Percentiles rank a stretch among this genome's conserved stretches.
phyloP scores from a whole-genome alignment of 208 protist genomes.

The Leishmania gerbilli region DNA sequence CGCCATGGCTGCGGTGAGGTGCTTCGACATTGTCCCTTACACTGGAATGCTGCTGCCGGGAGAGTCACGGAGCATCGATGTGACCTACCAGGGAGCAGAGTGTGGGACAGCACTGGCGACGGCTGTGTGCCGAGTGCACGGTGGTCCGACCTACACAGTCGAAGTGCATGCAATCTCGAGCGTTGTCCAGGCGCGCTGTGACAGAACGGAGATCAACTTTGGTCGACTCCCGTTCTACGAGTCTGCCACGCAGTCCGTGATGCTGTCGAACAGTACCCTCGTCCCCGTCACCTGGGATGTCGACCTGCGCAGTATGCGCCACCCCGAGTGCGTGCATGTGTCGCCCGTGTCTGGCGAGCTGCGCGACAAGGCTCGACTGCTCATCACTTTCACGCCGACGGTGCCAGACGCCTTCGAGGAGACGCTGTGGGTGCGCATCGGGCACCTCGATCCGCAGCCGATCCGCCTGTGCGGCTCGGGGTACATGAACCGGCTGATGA shows the following conservation, averaged over 20 bases:
- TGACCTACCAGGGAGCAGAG: slow-evolving; percentile 76
- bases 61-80: slow-evolving; percentile 74
- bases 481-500: slow-evolving; percentile 59
- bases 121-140: slow-evolving; percentile 90
- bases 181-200: slow-evolving; percentile 83
- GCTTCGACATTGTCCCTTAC: slow-evolving; percentile 96
- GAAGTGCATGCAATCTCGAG: slow-evolving; percentile 74
- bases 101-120: slow-evolving; percentile 28
- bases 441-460: slow-evolving; percentile 92
- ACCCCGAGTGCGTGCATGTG: slow-evolving; percentile 67
- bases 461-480: slow-evolving; percentile 82
- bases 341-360: slow-evolving; percentile 75
- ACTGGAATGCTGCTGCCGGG: slow-evolving; percentile 87
- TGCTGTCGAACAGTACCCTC: slow-evolving; percentile 89
- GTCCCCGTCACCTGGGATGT: slow-evolving; percentile 88
- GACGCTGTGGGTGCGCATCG: slow-evolving; percentile 84
- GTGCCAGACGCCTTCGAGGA: slow-evolving; percentile 89
- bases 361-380: slow-evolving; percentile 65
- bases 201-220: slow-evolving; percentile 91
- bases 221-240: slow-evolving; percentile 83
- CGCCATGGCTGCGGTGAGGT: slow-evolving; percentile 23
- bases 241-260: slow-evolving; percentile 66
- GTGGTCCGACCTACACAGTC: slow-evolving; percentile 92
- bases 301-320: slow-evolving; percentile 46
- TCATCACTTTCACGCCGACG: slow-evolving; percentile 77